A percentile compares a stretch with the other conserved stretches of the same genome.
Evolutionary conservation across 176 grass and related monocot genomes (phyloP).

Genomic region (Puccinellia tenuiflora): DNA sequence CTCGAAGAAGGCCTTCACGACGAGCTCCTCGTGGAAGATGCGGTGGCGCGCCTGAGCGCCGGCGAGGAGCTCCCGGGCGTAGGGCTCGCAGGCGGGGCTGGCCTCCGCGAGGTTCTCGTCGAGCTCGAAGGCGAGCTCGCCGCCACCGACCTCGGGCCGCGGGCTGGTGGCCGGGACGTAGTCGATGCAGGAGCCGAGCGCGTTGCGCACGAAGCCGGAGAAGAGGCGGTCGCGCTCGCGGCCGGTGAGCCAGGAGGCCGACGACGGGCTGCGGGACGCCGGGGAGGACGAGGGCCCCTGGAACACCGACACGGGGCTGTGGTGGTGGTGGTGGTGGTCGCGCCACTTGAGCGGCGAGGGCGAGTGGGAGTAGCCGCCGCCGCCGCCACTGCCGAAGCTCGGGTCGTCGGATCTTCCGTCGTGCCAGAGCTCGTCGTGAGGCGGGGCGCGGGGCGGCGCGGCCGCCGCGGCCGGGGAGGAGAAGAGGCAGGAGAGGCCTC

Average conservation of each 20-base stretch:
- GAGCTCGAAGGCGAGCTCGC: constrained; percentile 58
- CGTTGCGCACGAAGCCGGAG: constrained; percentile 65
- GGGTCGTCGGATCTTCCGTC: constrained; percentile 66
- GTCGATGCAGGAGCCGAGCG: constrained; percentile 73
- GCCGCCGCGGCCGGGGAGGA: constrained; percentile 44
- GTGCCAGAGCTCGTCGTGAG: constrained; percentile 52
- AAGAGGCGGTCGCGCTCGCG: constrained; percentile 58
- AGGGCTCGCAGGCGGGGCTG: constrained; percentile 48
- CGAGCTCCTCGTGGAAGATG: constrained; percentile 90
- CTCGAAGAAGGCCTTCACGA: constrained; percentile 85
- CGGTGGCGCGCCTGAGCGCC: constrained; percentile 66
- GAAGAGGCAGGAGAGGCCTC: constrained; percentile 82
- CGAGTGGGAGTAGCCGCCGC: constrained; percentile 35
- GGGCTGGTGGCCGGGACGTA: constrained; percentile 45
- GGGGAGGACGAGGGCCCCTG: constrained; percentile 47
- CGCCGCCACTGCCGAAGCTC: neutral
- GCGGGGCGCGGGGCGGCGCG: constrained; percentile 25
- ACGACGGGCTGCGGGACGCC: constrained; percentile 56
- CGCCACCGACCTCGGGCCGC: constrained; percentile 19
- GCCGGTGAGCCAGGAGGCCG: constrained; percentile 41
- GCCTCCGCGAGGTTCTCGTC: constrained; percentile 44
- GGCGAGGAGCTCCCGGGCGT: constrained; percentile 59
- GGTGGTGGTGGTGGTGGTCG: constrained; percentile 40
- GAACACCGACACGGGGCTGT: constrained; percentile 59
- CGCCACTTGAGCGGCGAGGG: constrained; percentile 63